phyloP scores from a whole-genome alignment of 306 rosid species.

The Citrullus mucosospermus region DNA sequence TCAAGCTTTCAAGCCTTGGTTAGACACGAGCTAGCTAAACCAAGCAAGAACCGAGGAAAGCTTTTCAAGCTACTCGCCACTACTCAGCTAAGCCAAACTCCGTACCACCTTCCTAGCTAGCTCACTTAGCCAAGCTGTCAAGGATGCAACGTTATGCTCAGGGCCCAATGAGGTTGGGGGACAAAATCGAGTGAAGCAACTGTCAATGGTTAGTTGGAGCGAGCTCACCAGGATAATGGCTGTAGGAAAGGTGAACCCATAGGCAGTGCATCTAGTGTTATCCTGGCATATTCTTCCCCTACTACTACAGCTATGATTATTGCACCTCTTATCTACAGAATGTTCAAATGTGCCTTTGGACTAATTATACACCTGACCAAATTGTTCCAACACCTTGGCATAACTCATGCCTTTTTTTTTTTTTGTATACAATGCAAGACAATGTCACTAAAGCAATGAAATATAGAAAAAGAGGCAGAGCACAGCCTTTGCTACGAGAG shows the following conservation, averaged over 20 bases:
- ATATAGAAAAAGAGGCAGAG: neutral
- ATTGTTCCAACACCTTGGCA: neutral
- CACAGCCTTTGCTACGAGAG: neutral
- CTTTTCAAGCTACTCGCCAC: neutral
- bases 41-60: neutral
- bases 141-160: neutral
- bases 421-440: neutral
- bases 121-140: neutral
- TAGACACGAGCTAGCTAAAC: neutral
- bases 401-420: neutral
- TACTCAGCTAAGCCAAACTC: neutral
- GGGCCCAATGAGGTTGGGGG: neutral
- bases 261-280: neutral
- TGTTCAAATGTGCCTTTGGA: neutral
- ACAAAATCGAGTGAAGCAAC: neutral
- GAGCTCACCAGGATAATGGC: neutral
- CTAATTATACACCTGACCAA: neutral
- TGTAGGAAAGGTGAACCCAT: too few relatives aligned
- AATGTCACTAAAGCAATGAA: neutral
- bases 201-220: neutral
- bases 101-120: neutral
- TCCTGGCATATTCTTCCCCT: neutral
- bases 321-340: neutral
- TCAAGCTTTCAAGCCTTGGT: neutral
- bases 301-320: neutral